Base-by-base conservation (phyloP, 495 filamentous ascomycete genomes). In the Penicillium riverlandense region DNA sequence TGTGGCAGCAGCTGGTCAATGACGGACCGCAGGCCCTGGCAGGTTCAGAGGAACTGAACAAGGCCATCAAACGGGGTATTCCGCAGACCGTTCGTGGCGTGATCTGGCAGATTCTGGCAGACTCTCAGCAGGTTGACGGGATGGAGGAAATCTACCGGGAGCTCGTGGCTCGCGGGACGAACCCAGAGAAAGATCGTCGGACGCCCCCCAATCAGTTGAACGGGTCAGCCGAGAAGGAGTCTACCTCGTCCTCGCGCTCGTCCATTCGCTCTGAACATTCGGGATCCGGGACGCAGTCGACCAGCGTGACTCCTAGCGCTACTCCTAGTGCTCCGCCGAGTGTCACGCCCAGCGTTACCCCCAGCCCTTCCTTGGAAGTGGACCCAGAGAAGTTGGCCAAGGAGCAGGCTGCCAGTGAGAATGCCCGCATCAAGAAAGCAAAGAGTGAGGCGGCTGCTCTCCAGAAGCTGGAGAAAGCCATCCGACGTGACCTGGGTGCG, bases 1-100 rank as follows among this genome's bases (percentile, higher is more conserved):
- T 99, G 13, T 99, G 92, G 92, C 90, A 99, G 63, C 72, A 85
- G 12, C 85, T 99, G 1, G 92, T 99, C 29, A 89, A 96, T 50
- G 84, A 95, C 69, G 92, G 94, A 2, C 85, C 89, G 9, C 81
- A 84, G 29, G 90, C 88, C 8, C 82, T 96, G 46, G 85, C 86
- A 28, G 95, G 86, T 53, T 76, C 90, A 4, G 85, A 90, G 43
- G 90, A 96, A 54, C 66, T 99, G 42, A 95, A 89, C 56, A 77
- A 77, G 44, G 90, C 92, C 8, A 96, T 97, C 45, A 87, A 92
- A 32, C 83, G 85, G 38, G 92, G 92, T 34, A 97, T 99, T 44
- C 92, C 92, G 2, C 88, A 83, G 52, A 92, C 89, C 12, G 94
- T 99, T 43, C 79, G 92, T 37, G 92, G 92, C 14, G 94, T 96